Base-by-base conservation (phyloP, 1,284 basidiomycete species). In the Cutaneotrichosporon cavernicola region DNA sequence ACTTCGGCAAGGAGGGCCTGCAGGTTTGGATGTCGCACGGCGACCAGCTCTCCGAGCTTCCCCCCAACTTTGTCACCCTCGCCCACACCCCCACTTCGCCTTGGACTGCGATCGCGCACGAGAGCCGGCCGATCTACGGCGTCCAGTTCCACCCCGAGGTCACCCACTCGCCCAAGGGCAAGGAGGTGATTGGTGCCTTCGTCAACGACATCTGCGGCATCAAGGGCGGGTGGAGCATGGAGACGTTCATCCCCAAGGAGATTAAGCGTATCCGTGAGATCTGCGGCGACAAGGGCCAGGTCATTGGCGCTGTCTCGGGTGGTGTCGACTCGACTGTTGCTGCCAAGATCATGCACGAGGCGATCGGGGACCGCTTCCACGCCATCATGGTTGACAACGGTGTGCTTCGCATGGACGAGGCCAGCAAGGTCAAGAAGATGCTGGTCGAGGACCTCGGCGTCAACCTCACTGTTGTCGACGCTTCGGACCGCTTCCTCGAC, bases 301-400 rank as follows among this genome's bases (percentile, higher is more conserved):
- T 99, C 58, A 96, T 99, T 66, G 97, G 97, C 66, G 97, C 97
- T 46, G 95, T 99, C 58, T 93, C 90, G 67, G 97, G 97, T 60
- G 97, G 97, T 69, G 97, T 99, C 57, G 97, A 99, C 80, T 97
- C 93, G 70, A 93, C 92, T 0, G 97, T 99, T 22, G 97, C 97
- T 11, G 97, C 97, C 56, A 98, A 98, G 82, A 86, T 99, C 65
- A 99, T 99, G 97, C 94, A 99, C 74, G 95, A 98, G 83, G 97
- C 97, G 22, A 99, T 99, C 71, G 97, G 97, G 43, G 93, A 98
- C 79, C 86, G 93, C 67, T 99, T 99, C 86, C 97, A 97, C 77
- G 97, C 96, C 13, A 97, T 99, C 82, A 97, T 99, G 94, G 97
- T 99, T 60, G 97, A 99, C 83, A 99, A 99, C 76, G 97, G 97